Evolutionary conservation across 305 asterid species (phyloP).

Genomic region (Fraxinus greggii): DNA sequence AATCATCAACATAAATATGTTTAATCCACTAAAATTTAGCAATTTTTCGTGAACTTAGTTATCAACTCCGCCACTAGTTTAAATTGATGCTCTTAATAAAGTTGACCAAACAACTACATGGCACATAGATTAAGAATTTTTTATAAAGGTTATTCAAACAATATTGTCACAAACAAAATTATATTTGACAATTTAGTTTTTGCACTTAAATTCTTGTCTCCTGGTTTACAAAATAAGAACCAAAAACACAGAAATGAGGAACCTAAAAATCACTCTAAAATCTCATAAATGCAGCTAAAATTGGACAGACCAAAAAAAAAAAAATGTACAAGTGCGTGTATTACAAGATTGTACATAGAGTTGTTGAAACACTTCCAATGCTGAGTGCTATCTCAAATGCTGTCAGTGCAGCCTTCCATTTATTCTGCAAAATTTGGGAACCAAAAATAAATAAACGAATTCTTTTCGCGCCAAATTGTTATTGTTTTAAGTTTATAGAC

Average conservation of each 20-base stretch:
- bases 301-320: too few species aligned
- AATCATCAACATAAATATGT: too few species aligned
- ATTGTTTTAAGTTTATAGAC: not conserved
- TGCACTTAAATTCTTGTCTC: not conserved
- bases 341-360: slow-evolving; percentile 8
- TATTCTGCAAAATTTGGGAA: not conserved
- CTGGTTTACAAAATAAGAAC: not conserved
- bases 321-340: not conserved
- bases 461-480: not conserved
- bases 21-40: too few species aligned
- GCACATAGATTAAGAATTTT: not conserved
- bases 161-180: not conserved
- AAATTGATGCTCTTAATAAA: too few species aligned
- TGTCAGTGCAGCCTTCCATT: not conserved
- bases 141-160: not conserved
- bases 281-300: too few species aligned
- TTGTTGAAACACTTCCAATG: slow-evolving; percentile 8
- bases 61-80: too few species aligned
- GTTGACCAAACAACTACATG: too few species aligned
- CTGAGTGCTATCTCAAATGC: slow-evolving; percentile 14
- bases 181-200: not conserved
- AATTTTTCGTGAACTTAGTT: too few species aligned
- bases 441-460: not conserved
- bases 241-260: not conserved
- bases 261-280: not conserved